These are phyloP conservation scores for Nymphaea thermarum DNA, from an alignment of 164 flowering plant genomes.

Conservation along the genomic window DNA sequence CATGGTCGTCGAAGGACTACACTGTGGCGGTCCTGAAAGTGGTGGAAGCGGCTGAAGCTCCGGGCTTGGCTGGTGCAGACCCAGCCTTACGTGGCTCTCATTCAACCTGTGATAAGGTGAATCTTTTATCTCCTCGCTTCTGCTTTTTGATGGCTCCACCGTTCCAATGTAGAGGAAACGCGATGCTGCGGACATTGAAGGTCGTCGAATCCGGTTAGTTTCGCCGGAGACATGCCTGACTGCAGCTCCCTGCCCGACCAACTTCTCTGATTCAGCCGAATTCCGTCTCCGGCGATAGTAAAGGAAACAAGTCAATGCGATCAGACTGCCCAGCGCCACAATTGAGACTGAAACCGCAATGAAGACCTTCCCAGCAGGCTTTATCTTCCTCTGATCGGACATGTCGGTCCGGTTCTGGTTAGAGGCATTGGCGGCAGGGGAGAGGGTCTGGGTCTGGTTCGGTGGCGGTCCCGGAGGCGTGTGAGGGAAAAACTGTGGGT, in stretches of 20 bases:
- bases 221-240: neutral
- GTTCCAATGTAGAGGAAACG: slow-evolving; percentile 76
- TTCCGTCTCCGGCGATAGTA: slow-evolving; percentile 42
- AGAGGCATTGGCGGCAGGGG: slow-evolving; percentile 21
- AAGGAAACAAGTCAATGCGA: slow-evolving; percentile 63
- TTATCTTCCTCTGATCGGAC: slow-evolving; percentile 27
- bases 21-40: neutral
- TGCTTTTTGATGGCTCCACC: slow-evolving; percentile 31
- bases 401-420: slow-evolving; percentile 30
- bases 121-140: neutral
- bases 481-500: slow-evolving; percentile 25
- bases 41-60: slow-evolving; percentile 19
- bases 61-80: slow-evolving; percentile 76
- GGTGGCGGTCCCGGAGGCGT: slow-evolving; percentile 28
- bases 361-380: slow-evolving; percentile 39
- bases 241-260: slow-evolving; percentile 19
- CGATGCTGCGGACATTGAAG: slow-evolving; percentile 14
- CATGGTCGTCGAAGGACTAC: slow-evolving; percentile 18
- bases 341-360: slow-evolving; percentile 67
- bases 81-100: slow-evolving; percentile 24
- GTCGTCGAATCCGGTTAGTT: neutral
- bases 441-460: slow-evolving; percentile 27
- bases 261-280: slow-evolving; percentile 53
- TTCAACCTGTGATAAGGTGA: slow-evolving; percentile 65
- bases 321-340: slow-evolving; percentile 65